phyloP scores from a whole-genome alignment of 2,329 filamentous ascomycete genomes.

The Metarhizium humberi region DNA sequence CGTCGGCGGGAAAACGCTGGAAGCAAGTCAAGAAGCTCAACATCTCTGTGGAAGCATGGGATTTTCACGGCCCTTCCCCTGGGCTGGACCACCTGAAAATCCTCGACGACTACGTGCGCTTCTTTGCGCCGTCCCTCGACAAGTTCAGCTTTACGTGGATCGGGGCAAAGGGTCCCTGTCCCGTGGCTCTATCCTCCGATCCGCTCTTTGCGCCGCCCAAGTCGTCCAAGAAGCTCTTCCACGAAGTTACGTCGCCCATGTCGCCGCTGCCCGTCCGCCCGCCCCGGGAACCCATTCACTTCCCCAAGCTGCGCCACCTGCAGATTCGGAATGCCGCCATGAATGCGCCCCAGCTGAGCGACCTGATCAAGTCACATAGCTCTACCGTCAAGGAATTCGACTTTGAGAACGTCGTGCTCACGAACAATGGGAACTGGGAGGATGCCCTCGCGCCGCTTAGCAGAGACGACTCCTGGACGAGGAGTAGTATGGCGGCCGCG shows the following conservation, averaged over 20 bases:
- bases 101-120: slow-evolving; percentile 70
- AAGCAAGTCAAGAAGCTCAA: slow-evolving; percentile 65
- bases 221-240: slow-evolving; percentile 48
- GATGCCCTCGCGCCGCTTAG: slow-evolving; percentile 66
- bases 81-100: slow-evolving; percentile 66
- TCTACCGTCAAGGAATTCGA: slow-evolving; percentile 66
- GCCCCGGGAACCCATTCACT: slow-evolving; percentile 47
- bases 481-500: slow-evolving; percentile 17
- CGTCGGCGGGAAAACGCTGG: slow-evolving; percentile 65
- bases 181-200: slow-evolving; percentile 60
- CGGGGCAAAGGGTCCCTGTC: slow-evolving; percentile 65
- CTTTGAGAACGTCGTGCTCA: slow-evolving; percentile 66
- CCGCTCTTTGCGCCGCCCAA: slow-evolving; percentile 54
- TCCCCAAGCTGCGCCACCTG: slow-evolving; percentile 59
- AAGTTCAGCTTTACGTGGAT: slow-evolving; percentile 72
- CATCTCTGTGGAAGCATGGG: slow-evolving; percentile 64
- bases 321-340: slow-evolving; percentile 64
- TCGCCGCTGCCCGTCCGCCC: slow-evolving; percentile 48
- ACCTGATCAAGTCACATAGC: slow-evolving; percentile 59
- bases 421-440: slow-evolving; percentile 65
- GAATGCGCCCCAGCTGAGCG: slow-evolving; percentile 60
- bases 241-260: slow-evolving; percentile 56
- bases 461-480: slow-evolving; percentile 30
- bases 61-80: slow-evolving; percentile 48
- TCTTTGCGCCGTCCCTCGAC: slow-evolving; percentile 56